A percentile compares a stretch with the other conserved stretches of the same genome.
phyloP scores from a whole-genome alignment of 2,329 filamentous ascomycete species.

The Triangularia verruculosa region DNA sequence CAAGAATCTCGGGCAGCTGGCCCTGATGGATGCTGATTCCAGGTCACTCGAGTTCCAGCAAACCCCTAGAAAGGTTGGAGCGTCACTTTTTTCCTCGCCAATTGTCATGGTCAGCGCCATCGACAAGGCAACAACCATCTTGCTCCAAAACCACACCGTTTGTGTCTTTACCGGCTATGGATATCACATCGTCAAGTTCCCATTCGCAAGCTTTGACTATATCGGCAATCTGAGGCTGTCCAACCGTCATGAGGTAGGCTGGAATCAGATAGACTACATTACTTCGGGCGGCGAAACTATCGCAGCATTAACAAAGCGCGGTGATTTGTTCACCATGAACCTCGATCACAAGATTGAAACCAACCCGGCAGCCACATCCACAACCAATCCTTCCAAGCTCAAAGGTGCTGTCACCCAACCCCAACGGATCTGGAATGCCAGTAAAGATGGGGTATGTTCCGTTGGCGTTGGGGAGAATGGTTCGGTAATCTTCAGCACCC shows the following conservation, averaged over 20 bases:
- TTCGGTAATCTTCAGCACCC: constrained; percentile 89
- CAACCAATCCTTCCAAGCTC: constrained; percentile 89
- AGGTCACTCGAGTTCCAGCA: constrained; percentile 82
- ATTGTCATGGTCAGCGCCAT: constrained; percentile 84
- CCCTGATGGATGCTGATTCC: constrained; percentile 91
- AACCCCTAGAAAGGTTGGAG: constrained; percentile 81
- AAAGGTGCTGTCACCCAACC: constrained; percentile 75
- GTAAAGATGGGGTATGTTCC: constrained; percentile 82
- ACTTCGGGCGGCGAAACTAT: constrained; percentile 88
- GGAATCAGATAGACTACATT: constrained; percentile 71
- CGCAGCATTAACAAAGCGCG: constrained; percentile 77
- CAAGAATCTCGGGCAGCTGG: constrained; percentile 90
- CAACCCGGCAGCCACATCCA: constrained; percentile 63
- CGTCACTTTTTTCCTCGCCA: constrained; percentile 69
- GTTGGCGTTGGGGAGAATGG: constrained; percentile 89
- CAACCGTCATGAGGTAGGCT: constrained; percentile 60
- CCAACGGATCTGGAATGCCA: constrained; percentile 82
- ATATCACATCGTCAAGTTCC: constrained; percentile 86
- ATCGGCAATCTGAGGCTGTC: constrained; percentile 66
- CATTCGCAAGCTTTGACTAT: constrained; percentile 65
- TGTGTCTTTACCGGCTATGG: constrained; percentile 96
- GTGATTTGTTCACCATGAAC: constrained; percentile 83
- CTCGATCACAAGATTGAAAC: constrained; percentile 67
- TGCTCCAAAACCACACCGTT: constrained; percentile 84
- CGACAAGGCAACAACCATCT: constrained; percentile 80